Conservation (phyloP, 805 yeast genomes). For the Komagataella pseudopastoris region DNA sequence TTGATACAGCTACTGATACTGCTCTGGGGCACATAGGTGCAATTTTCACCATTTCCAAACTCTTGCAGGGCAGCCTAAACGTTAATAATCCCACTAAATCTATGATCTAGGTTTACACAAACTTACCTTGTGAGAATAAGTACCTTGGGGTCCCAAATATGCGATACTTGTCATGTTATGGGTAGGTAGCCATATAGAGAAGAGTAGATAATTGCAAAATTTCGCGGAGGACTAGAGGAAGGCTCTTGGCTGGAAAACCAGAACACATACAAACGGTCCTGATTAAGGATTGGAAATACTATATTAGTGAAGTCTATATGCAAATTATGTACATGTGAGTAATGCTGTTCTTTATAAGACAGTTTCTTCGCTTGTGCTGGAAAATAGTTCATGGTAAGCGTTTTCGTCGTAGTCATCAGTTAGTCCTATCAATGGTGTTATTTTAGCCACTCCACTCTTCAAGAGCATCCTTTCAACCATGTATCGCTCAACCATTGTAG, state of each 20-base stretch:
- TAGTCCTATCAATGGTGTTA: background rate
- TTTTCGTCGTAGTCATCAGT: background rate
- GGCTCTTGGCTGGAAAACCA: background rate
- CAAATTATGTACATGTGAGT: background rate
- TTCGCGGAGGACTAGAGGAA: background rate
- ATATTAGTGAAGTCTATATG: background rate
- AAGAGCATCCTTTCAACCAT: constrained; percentile 16
- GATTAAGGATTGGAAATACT: background rate
- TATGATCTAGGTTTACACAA: too few species aligned
- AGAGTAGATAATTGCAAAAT: background rate
- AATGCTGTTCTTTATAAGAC: background rate
- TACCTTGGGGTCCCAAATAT: constrained; percentile 82
- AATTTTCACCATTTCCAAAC: constrained; percentile 13
- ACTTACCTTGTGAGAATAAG: constrained; percentile 78
- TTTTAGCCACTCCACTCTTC: constrained; percentile 2
- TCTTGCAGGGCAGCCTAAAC: constrained; percentile 33
- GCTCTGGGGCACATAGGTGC: constrained; percentile 20
- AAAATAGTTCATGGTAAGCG: background rate
- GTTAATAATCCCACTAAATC: background rate
- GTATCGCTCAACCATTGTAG: constrained; percentile 14
- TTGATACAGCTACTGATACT: constrained; percentile 53
- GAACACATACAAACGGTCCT: background rate
- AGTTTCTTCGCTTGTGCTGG: background rate
- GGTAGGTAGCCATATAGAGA: background rate
- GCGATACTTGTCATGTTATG: constrained; percentile 31